phyloP scores from a whole-genome alignment of 768 basidiomycete species.

The Lactifluus piperatus region DNA sequence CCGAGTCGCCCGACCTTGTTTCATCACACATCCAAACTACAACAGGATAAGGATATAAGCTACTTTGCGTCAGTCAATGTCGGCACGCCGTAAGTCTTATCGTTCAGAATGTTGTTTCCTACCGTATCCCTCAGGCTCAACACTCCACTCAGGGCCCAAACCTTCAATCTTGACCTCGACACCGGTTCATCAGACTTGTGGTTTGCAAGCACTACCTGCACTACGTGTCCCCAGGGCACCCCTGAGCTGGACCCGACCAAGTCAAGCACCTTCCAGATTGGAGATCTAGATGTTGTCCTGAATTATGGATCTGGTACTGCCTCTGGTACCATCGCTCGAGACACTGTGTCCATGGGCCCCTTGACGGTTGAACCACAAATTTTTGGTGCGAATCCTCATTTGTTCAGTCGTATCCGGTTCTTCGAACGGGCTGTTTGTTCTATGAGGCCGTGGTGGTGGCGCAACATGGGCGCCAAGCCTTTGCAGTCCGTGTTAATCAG shows the following conservation, averaged over 20 bases:
- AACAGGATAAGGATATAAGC: slow-evolving; percentile 45
- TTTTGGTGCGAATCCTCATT: slow-evolving; percentile 27
- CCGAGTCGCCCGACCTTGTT: not conserved
- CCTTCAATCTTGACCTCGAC: slow-evolving; percentile 66
- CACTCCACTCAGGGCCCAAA: slow-evolving; percentile 48
- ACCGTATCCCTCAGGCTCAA: not conserved
- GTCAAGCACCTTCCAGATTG: slow-evolving; percentile 34
- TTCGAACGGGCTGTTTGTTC: not conserved
- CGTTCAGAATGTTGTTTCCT: no score
- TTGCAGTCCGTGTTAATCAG: no score
- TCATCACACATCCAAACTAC: not conserved
- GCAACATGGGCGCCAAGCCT: no score
- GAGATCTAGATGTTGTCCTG: slow-evolving; percentile 31
- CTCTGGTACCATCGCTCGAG: no score
- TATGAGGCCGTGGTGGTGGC: not conserved
- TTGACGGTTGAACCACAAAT: slow-evolving; percentile 42
- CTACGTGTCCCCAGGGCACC: no score
- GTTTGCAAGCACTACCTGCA: no score
- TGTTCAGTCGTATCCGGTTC: no score
- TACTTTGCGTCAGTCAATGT: slow-evolving; percentile 48
- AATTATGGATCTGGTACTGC: slow-evolving; percentile 69
- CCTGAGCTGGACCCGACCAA: no score
- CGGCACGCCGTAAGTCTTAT: slow-evolving; percentile 40
- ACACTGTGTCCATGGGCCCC: no score
- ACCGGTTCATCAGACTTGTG: no score